Evolutionary conservation across 257 asterid species (phyloP).

Genomic region (Solanum sparsipilum): DNA sequence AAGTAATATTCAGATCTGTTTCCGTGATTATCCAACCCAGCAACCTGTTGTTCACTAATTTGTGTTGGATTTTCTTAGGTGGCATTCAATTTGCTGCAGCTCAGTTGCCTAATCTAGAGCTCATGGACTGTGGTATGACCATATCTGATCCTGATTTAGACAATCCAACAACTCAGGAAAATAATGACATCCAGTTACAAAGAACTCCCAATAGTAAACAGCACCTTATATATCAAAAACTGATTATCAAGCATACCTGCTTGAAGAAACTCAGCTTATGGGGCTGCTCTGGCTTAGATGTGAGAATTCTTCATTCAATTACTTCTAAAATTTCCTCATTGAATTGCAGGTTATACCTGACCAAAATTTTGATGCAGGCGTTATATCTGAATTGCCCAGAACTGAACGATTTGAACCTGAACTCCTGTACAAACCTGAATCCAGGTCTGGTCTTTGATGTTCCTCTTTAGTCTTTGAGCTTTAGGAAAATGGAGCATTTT

Average conservation of each 20-base stretch:
- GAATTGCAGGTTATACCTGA: neutral
- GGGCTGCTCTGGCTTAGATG: conserved; percentile 98
- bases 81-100: conserved; percentile 97
- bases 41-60: neutral
- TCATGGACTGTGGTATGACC: conserved; percentile 95
- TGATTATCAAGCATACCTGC: conserved; percentile 76
- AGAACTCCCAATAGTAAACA: conserved; percentile 43
- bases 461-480: neutral
- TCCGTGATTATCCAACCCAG: neutral
- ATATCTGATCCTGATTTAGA: conserved; percentile 51
- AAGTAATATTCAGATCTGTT: conserved; percentile 32
- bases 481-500: neutral
- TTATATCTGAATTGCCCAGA: conserved; percentile 70
- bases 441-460: conserved; percentile 46
- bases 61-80: conserved; percentile 29
- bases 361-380: conserved; percentile 46
- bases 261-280: conserved; percentile 89
- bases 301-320: conserved; percentile 28
- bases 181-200: conserved; percentile 21
- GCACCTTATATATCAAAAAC: conserved; percentile 71
- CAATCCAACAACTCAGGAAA: conserved; percentile 24
- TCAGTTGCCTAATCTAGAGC: conserved; percentile 73
- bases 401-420: conserved; percentile 70
- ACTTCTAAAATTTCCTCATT: neutral
- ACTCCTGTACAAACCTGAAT: conserved; percentile 71